Percentiles rank a stretch among this genome's conserved stretches.
These are phyloP conservation scores for Epithemia pelagica DNA, from an alignment of 108 stramenopile genomes.

Conservation along the genomic window DNA sequence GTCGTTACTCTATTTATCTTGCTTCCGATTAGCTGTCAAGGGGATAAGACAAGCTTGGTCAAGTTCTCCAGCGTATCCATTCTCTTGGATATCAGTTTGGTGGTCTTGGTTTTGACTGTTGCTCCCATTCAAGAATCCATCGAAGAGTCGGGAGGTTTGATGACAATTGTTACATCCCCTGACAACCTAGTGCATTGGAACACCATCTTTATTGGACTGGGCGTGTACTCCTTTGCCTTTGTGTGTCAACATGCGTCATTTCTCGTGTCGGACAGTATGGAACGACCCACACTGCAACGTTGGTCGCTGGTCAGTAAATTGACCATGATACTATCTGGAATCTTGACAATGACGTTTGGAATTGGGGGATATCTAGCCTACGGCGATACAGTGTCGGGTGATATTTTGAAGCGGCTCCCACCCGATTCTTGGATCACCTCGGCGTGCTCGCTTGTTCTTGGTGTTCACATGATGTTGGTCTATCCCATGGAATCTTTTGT, in stretches of 20 bases:
- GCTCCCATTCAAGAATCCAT: conserved; percentile 51
- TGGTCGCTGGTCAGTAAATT: conserved; percentile 56
- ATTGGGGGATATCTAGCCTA: conserved; percentile 65
- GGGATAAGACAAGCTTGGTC: conserved; percentile 63
- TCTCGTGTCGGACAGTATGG: conserved; percentile 55
- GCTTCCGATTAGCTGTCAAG: conserved; percentile 59
- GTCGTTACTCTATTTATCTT: conserved; percentile 40
- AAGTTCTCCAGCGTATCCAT: conserved; percentile 51
- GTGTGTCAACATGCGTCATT: conserved; percentile 82
- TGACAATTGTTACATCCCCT: conserved; percentile 33
- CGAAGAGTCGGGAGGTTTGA: conserved; percentile 50
- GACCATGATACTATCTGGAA: conserved; percentile 33
- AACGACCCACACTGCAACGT: conserved; percentile 33
- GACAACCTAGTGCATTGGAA: too few relatives aligned
- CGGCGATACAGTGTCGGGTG: conserved; percentile 54
- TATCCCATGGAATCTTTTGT: conserved; percentile 65
- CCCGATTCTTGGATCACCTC: conserved; percentile 39
- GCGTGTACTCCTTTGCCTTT: conserved; percentile 72
- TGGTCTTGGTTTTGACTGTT: conserved; percentile 50
- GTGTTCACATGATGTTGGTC: conserved; percentile 77
- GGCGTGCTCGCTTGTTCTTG: conserved; percentile 45
- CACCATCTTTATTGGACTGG: conserved; percentile 66
- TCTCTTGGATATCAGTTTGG: conserved; percentile 55
- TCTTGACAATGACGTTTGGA: conserved; percentile 49
- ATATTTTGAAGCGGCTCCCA: conserved; percentile 71